Evolutionary conservation across 2,329 filamentous ascomycete species (phyloP), one percentile per base, ranked within the genome.

Genomic region (Cladosporium sp.): DNA sequence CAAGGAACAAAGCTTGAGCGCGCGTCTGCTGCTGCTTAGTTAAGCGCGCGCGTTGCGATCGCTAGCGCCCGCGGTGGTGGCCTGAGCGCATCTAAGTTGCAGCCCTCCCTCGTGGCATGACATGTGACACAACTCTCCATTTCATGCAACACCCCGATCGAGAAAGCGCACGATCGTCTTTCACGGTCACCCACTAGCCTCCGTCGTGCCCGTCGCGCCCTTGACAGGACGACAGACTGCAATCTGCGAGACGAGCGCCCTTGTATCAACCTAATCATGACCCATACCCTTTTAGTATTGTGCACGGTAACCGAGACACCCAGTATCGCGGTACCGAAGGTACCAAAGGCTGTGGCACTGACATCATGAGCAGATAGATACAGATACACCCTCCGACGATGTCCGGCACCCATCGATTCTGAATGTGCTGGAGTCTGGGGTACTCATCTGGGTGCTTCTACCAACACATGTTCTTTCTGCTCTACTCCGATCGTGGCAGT

Each of bases 121-220:
- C 48, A 51, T 51, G 48, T 51, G 23, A 51, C 46, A 51, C 21
- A 28, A 51, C 23, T 25, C n/a, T 46, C 39, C 7, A 10, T 7
- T 16, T 6, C 30, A 30, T 54, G 26, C 51, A 54, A 32, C 30
- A 21, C 6, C 51, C 51, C 51, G 26, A 32, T 54, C 32, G 14
- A 54, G 51, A 54, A 54, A 54, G 28, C 26, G 51, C 51, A 54
- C 51, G 51, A 54, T 16, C 13, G 28, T 21, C 26, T 54, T 54
- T 54, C 6, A 28, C 28, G 51, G 51, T 54, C 51, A 54, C 26
- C 51, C 51, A 30, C 26, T 54, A 54, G 51, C 51, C 51, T 54
- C 51, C 51, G 51, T 54, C 51, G 51, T 54, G 18, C 51, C 28
- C 5, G 26, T 54, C 28, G 10, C 51, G 28, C 11, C 7, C 16